Base-by-base conservation (phyloP, 2,329 filamentous ascomycete species). In the Tympanopsis confertula region DNA sequence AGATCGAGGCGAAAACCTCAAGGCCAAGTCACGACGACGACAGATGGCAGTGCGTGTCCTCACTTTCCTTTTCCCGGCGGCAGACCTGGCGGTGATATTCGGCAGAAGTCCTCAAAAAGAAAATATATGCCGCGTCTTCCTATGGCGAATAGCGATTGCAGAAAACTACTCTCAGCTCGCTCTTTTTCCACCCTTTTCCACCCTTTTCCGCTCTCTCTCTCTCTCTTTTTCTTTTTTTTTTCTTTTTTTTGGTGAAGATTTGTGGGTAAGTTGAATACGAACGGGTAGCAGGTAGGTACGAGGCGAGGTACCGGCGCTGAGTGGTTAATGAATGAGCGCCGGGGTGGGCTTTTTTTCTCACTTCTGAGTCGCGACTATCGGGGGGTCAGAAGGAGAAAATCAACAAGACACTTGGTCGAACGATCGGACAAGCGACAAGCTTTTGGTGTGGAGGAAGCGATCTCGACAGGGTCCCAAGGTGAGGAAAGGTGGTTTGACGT, bases 141-240 rank as follows among this genome's bases (percentile, higher is more conserved):
- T 7, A n/a, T 26, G 22, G 22, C 22, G 22, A 26, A 7, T 26
- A n/a, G n/a, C n/a, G n/a, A n/a, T n/a, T n/a, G n/a, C n/a, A n/a
- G n/a, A n/a, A n/a, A n/a, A n/a, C n/a, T n/a, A n/a, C n/a, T n/a
- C n/a, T n/a, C n/a, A n/a, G n/a, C n/a, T n/a, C n/a, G n/a, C 40
- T 37, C 22, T 40, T 32, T 12, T 38, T 36, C 15, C 13, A 15
- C 19, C 22, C 39, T 48, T 44, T 38, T 38, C 39, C 47, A 41
- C 45, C 44, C 42, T 41, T 50, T 46, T 42, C 51, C 45, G 47
- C 48, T 49, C 51, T 48, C 48, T 54, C 46, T 42, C 39, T 44
- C 39, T 47, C 37, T 38, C 44, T 50, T 40, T 47, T 48, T 50
- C 48, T 47, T 52, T 47, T 54, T 54, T 56, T 49, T 56, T 57